Evolutionary conservation across 129 eudicot genomes (phyloP).

Genomic region (Flaveria bidentis): DNA sequence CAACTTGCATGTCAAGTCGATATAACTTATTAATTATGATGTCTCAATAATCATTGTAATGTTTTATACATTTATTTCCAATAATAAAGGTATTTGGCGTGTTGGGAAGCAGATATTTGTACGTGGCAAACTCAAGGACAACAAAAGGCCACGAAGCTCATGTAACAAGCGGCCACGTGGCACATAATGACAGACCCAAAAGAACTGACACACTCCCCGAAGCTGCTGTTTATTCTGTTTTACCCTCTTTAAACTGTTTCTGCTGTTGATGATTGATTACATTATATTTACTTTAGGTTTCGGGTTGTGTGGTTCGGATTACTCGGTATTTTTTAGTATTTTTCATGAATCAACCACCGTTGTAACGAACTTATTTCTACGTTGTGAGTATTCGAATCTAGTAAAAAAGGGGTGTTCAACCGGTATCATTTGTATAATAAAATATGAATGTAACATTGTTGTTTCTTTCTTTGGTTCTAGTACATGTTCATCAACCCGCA

Average conservation of each 20-base stretch:
- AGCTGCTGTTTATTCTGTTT: neutral
- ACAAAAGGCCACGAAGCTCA: slow-evolving; percentile 28
- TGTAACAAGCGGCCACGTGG: slow-evolving; percentile 13
- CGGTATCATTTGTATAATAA: too few relatives aligned
- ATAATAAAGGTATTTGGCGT: too few relatives aligned
- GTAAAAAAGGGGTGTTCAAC: too few relatives aligned
- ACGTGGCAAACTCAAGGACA: slow-evolving; percentile 27
- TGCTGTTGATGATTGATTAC: neutral
- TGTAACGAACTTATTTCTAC: too few relatives aligned
- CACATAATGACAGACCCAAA: neutral
- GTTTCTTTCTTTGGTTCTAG: too few relatives aligned
- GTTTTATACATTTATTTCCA: neutral
- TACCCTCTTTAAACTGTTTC: neutral
- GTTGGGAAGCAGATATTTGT: neutral
- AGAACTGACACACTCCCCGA: neutral
- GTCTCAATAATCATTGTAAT: slow-evolving; percentile 7
- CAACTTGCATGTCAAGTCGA: neutral
- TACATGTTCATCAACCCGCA: too few relatives aligned
- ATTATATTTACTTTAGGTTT: neutral
- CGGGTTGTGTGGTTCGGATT: neutral
- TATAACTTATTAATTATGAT: neutral
- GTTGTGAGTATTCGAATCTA: too few relatives aligned
- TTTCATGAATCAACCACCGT: too few relatives aligned
- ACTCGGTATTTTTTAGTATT: too few relatives aligned
- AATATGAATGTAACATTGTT: too few relatives aligned